A percentile compares a stretch with the other conserved stretches of the same genome.
phyloP scores from a whole-genome alignment of 208 protist species.

The Trypanosoma platydactyli region DNA sequence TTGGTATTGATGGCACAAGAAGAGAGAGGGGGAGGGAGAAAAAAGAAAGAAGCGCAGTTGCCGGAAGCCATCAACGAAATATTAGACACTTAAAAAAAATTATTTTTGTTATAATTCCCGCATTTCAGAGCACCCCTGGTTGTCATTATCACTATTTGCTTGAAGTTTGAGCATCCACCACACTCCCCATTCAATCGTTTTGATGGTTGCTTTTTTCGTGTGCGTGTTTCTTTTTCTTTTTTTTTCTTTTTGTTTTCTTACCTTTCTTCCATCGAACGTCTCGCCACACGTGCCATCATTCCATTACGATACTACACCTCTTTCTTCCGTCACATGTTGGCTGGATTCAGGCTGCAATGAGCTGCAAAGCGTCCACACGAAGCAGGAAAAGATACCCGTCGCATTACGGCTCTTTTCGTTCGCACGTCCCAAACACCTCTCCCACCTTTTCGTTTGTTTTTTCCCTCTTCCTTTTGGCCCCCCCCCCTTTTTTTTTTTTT shows the following conservation, averaged over 20 bases:
- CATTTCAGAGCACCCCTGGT: too few relatives aligned
- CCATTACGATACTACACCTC: neutral
- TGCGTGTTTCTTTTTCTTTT: constrained; percentile 3
- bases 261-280: neutral
- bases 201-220: neutral
- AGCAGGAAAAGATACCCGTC: too few relatives aligned
- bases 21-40: neutral
- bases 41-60: too few relatives aligned
- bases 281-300: neutral
- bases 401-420: too few relatives aligned
- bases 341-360: neutral
- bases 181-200: neutral
- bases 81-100: too few relatives aligned
- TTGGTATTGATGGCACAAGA: neutral
- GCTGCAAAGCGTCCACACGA: too few relatives aligned
- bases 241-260: constrained; percentile 12
- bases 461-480: constrained; percentile 14
- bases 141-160: too few relatives aligned
- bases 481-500: neutral
- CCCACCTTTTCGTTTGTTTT: neutral
- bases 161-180: neutral
- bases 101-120: too few relatives aligned
- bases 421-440: neutral
- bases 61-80: too few relatives aligned
- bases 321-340: neutral